phyloP scores from a whole-genome alignment of 2,329 filamentous ascomycete genomes.

The Epichloe sibirici region DNA sequence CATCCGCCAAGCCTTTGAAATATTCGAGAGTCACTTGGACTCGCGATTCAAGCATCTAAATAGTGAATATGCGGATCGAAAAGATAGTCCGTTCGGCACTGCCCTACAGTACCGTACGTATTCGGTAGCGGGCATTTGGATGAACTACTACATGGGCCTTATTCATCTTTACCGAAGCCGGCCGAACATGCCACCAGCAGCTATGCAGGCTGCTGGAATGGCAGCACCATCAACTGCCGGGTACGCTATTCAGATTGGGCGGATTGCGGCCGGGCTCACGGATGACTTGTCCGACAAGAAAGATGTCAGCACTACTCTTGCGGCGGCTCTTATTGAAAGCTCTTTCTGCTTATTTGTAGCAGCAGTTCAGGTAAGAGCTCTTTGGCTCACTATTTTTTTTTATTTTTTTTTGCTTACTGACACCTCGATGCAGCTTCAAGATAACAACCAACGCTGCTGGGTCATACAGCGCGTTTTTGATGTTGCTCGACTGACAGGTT shows the following conservation, averaged over 20 bases:
- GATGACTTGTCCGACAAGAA: conserved; percentile 39
- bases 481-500: conserved; percentile 71
- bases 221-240: conserved; percentile 58
- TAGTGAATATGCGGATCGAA: conserved; percentile 50
- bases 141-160: conserved; percentile 72
- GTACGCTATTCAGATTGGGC: conserved; percentile 64
- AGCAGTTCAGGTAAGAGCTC: conserved; percentile 49
- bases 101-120: conserved; percentile 75
- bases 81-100: conserved; percentile 64
- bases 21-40: conserved; percentile 54
- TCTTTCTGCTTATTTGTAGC: conserved; percentile 79
- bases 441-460: conserved; percentile 64
- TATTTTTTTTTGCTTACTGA: not conserved
- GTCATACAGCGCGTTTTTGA: conserved; percentile 61
- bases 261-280: conserved; percentile 62
- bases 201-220: conserved; percentile 75
- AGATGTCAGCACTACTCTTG: conserved; percentile 64
- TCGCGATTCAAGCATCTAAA: conserved; percentile 65
- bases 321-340: conserved; percentile 70
- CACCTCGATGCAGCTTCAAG: conserved; percentile 25
- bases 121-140: conserved; percentile 79
- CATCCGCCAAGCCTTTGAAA: conserved; percentile 58
- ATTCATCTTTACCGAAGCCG: conserved; percentile 76
- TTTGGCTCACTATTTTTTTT: too few relatives aligned
- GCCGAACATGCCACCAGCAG: conserved; percentile 81